These are phyloP conservation scores for Pseudocercospora pini-densiflorae DNA, from an alignment of 2,329 filamentous ascomycete genomes.

Conservation along the genomic window DNA sequence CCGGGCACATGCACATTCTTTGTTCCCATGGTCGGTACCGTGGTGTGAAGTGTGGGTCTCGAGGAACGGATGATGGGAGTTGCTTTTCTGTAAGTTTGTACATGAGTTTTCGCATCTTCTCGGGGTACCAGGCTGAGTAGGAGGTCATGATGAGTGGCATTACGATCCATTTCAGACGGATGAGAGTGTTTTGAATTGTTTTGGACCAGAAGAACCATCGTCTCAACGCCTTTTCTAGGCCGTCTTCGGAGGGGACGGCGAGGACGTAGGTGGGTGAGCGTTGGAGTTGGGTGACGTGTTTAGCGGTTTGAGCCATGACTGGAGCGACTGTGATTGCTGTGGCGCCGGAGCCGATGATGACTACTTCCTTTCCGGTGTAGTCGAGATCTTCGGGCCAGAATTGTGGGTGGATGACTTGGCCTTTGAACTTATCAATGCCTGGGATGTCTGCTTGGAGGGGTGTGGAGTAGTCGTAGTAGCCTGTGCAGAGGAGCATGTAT, in stretches of 20 bases:
- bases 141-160: conserved; percentile 40
- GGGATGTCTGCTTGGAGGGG: conserved; percentile 67
- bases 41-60: conserved; percentile 50
- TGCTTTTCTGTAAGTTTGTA: conserved; percentile 49
- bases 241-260: conserved; percentile 36
- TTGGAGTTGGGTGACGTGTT: conserved; percentile 77
- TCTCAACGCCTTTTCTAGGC: conserved; percentile 33
- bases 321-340: conserved; percentile 80
- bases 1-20: conserved; percentile 71
- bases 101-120: conserved; percentile 41
- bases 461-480: conserved; percentile 75
- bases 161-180: conserved; percentile 43
- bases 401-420: conserved; percentile 69
- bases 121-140: conserved; percentile 41
- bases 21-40: conserved; percentile 66
- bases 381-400: conserved; percentile 75
- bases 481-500: conserved; percentile 65
- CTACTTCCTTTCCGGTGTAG: conserved; percentile 68
- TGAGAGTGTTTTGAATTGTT: conserved; percentile 36
- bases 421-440: conserved; percentile 68
- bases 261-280: conserved; percentile 70
- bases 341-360: conserved; percentile 77
- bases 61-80: conserved; percentile 52
- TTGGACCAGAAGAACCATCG: conserved; percentile 30
- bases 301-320: conserved; percentile 66